Base-by-base conservation (phyloP, 371 early-diverging fungal genomes). In the Gilbertella persicaria region DNA sequence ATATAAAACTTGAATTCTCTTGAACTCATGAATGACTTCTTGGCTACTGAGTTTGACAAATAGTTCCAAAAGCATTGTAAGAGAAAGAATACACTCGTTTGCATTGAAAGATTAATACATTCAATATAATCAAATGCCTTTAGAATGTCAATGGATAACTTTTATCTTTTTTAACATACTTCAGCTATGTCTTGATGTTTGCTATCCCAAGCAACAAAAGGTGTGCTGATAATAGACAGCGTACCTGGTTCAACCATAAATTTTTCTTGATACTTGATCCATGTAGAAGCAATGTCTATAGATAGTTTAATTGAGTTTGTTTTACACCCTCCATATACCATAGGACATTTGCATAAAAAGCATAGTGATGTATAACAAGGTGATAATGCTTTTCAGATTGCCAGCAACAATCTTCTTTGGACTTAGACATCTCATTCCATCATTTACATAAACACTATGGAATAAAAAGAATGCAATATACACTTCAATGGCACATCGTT, bases 191-290 rank as follows among this genome's bases (percentile, higher is more conserved):
- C 25, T 55, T 74, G 56, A 53, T 78, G 58, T 9, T 68, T 39
- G 17, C 42, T 13, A 3, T 70, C 45, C 81, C 78, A 80, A 19
- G 35, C 45, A 13, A 44, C 17, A 42, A 58, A 70, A 13, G 81
- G 78, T 28, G 66, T 75, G 19, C 46, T 44, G 6, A 71, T 64
- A 26, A 71, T 64, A 13, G 47, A 21, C 1, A 41, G 55, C 28
- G 57, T 62, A 12, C 30, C n/a, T 1, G 65, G 60, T 7, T 58
- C 21, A 6, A 21, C 16, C 6, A 62, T 45, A 24, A 69, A 80
- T 17, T 75, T 73, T 46, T 74, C 77, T 1, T 45, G 42, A 26
- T 80, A 80, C 51, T 74, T 78, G 26, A 80, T 77, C 60, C 57
- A 77, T n/a, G 77, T 69, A 21, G 75, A 76, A 36, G 51, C 46